These are phyloP conservation scores for Linderina pennispora DNA, from an alignment of 192 early-diverging fungal species.

Conservation along the genomic window DNA sequence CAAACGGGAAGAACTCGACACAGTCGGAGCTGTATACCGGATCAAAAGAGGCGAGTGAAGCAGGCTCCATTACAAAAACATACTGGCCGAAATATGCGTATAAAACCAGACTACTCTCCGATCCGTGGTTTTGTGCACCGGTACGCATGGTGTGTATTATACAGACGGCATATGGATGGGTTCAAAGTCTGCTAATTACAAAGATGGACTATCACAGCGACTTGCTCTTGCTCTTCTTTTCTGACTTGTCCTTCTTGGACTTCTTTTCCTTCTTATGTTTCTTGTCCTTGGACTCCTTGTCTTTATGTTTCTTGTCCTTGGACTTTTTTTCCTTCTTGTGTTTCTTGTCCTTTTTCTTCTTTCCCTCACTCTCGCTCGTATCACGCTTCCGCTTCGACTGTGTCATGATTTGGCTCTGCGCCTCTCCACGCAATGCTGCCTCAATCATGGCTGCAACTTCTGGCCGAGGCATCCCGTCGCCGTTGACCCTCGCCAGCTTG, in stretches of 20 bases:
- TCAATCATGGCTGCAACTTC: conserved; percentile 32
- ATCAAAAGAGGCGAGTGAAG: conserved; percentile 51
- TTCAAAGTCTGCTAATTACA: too few relatives aligned
- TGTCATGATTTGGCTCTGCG: background rate
- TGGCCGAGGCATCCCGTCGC: conserved; percentile 25
- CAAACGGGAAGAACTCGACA: conserved; percentile 63
- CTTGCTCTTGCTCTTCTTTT: too few relatives aligned
- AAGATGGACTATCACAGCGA: too few relatives aligned
- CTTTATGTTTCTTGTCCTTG: conserved; percentile 8
- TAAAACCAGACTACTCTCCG: too few relatives aligned
- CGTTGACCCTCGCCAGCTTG: conserved; percentile 57
- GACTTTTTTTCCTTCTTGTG: too few relatives aligned
- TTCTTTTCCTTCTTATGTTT: background rate
- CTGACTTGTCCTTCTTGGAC: too few relatives aligned
- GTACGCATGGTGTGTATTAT: too few relatives aligned
- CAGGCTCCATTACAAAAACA: too few relatives aligned
- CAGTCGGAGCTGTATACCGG: conserved; percentile 67
- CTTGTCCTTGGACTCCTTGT: conserved; percentile 6
- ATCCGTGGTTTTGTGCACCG: too few relatives aligned
- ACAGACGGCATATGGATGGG: too few relatives aligned
- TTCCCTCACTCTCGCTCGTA: conserved; percentile 5
- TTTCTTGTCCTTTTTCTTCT: too few relatives aligned
- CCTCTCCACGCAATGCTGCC: conserved; percentile 9
- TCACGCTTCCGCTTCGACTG: conserved; percentile 10
- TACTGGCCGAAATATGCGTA: too few relatives aligned